Percentiles rank a stretch among this genome's conserved stretches.
phyloP scores from a whole-genome alignment of 106 monocot species.

The Gastrodia elata region DNA sequence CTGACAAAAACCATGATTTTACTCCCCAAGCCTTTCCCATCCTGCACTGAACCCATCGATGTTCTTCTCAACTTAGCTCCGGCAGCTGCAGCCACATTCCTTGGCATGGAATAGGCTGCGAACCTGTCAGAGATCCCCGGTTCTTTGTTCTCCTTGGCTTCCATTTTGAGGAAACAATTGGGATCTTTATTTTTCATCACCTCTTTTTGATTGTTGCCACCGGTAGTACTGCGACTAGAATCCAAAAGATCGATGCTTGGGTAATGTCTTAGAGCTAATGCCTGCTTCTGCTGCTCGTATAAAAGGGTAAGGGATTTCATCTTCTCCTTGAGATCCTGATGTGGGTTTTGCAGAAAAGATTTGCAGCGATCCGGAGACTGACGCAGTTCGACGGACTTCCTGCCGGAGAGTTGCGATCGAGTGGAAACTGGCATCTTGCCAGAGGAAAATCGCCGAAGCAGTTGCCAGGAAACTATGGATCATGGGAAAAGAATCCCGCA shows the following conservation, averaged over 20 bases:
- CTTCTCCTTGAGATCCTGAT: conserved; percentile 87
- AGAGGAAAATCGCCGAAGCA: too few relatives aligned
- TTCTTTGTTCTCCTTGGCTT: conserved; percentile 56
- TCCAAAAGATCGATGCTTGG: conserved; percentile 36
- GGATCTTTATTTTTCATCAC: neutral
- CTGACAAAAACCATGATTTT: conserved; percentile 81
- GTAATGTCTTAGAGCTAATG: conserved; percentile 16
- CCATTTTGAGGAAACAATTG: conserved; percentile 9
- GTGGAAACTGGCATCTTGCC: conserved; percentile 74
- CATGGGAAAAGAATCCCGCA: too few relatives aligned
- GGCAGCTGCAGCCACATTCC: conserved; percentile 13
- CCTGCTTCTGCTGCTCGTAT: conserved; percentile 67
- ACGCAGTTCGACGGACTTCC: conserved; percentile 1
- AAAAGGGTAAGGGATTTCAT: conserved; percentile 72
- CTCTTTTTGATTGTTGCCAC: conserved; percentile 10
- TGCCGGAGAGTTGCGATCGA: conserved; percentile 41
- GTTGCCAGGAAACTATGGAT: too few relatives aligned
- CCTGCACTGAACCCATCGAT: conserved; percentile 31
- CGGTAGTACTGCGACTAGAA: conserved; percentile 10
- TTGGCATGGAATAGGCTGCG: conserved; percentile 32
- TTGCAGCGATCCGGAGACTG: neutral
- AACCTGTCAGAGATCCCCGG: neutral
- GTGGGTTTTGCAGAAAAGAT: conserved; percentile 41
- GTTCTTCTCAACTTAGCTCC: conserved; percentile 23
- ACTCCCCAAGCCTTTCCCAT: conserved; percentile 26